A percentile compares a stretch with the other conserved stretches of the same genome.
These are phyloP conservation scores for Neopestalotiopsis rosae DNA, from an alignment of 2,329 filamentous ascomycete species.

Conservation along the genomic window DNA sequence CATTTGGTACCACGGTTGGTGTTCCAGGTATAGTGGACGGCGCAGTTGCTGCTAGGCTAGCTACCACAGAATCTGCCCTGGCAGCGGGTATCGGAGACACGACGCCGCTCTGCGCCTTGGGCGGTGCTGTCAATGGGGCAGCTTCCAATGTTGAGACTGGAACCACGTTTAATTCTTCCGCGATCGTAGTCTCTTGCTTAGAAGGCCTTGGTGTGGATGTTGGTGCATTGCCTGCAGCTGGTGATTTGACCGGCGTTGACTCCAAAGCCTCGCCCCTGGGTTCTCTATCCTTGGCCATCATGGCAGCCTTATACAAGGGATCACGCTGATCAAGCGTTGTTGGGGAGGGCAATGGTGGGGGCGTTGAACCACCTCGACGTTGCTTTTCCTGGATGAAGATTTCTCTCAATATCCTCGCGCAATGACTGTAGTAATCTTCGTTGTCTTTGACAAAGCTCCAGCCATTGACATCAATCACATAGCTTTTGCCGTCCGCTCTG, in stretches of 20 bases:
- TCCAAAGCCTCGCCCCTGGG: slow-evolving; percentile 28
- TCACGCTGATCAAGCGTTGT: slow-evolving; percentile 46
- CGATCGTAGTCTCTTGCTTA: slow-evolving; percentile 21
- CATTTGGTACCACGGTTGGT: slow-evolving; percentile 41
- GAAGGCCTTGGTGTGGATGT: slow-evolving; percentile 23
- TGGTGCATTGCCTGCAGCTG: slow-evolving; percentile 19
- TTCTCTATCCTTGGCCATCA: slow-evolving; percentile 47
- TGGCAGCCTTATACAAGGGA: slow-evolving; percentile 34
- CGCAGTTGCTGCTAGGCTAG: slow-evolving; percentile 41
- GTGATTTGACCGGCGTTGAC: slow-evolving; percentile 26
- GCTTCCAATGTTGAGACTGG: slow-evolving; percentile 31
- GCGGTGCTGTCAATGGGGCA: slow-evolving; percentile 27
- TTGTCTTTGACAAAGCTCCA: slow-evolving; percentile 99
- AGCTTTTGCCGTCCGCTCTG: slow-evolving; percentile 86
- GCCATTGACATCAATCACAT: slow-evolving; percentile 98
- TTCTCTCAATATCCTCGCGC: slow-evolving; percentile 81
- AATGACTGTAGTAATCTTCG: slow-evolving; percentile 96
- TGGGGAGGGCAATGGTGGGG: slow-evolving; percentile 55
- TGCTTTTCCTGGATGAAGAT: slow-evolving; percentile 85
- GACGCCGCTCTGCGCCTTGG: slow-evolving; percentile 42
- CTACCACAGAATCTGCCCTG: slow-evolving; percentile 37
- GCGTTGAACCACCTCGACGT: slow-evolving; percentile 64
- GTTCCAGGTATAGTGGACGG: slow-evolving; percentile 42
- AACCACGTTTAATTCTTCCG: slow-evolving; percentile 28
- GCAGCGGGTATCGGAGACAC: slow-evolving; percentile 38